A percentile compares a stretch with the other conserved stretches of the same genome.
phyloP scores from a whole-genome alignment of 192 early-diverging fungal genomes.

The Thamnidium elegans region DNA sequence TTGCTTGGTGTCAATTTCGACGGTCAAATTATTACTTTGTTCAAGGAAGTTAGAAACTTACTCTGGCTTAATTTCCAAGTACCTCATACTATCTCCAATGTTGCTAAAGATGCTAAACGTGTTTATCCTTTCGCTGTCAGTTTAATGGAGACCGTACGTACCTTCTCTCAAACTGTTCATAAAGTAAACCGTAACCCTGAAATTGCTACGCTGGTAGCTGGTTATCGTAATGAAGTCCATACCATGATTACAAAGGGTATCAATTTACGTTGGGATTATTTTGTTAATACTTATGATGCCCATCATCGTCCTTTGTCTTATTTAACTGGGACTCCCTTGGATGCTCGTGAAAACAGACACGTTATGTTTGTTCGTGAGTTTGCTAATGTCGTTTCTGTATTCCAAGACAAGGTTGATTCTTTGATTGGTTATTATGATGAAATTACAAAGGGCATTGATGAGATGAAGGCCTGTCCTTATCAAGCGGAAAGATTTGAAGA shows the following conservation, averaged over 20 bases:
- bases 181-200: constrained; percentile 74
- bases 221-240: constrained; percentile 95
- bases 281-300: constrained; percentile 71
- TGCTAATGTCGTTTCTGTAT: constrained; percentile 81
- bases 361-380: constrained; percentile 95
- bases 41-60: constrained; percentile 98
- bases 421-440: constrained; percentile 82
- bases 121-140: constrained; percentile 98
- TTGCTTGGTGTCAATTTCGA: constrained; percentile 95
- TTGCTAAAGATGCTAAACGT: constrained; percentile 93
- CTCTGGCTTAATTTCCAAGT: constrained; percentile 95
- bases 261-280: constrained; percentile 91
- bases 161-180: constrained; percentile 83
- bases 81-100: constrained; percentile 83
- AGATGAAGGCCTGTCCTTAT: constrained; percentile 80
- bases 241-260: constrained; percentile 75
- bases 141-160: constrained; percentile 91
- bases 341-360: constrained; percentile 79
- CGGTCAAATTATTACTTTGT: constrained; percentile 88
- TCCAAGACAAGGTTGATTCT: constrained; percentile 92
- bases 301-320: constrained; percentile 42
- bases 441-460: constrained; percentile 76
- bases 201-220: constrained; percentile 80
- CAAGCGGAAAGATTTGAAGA: constrained; percentile 62
- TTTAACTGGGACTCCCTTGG: constrained; percentile 44